Percentiles rank a stretch among this genome's conserved stretches.
Evolutionary conservation across 2,329 filamentous ascomycete genomes (phyloP).

Genomic region (Calonectria henricotiae): DNA sequence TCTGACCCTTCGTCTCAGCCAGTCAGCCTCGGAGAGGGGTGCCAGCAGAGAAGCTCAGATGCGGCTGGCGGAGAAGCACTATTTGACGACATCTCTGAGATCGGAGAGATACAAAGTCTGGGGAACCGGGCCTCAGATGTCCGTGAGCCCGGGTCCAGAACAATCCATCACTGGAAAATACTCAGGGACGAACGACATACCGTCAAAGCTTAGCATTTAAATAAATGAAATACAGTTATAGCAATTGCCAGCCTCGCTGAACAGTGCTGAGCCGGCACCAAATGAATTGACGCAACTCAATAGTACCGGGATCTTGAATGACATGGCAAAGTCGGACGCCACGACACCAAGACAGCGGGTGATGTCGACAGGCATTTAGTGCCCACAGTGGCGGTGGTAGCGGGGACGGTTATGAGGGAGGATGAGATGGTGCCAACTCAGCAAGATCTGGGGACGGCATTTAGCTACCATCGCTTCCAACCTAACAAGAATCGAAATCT

Average conservation of each 20-base stretch:
- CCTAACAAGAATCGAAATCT: constrained; percentile 34
- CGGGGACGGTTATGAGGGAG: not conserved
- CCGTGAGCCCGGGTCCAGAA: constrained; percentile 5
- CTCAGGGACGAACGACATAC: not conserved
- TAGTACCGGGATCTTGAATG: constrained; percentile 36
- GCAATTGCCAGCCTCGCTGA: constrained; percentile 30
- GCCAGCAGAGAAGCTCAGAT: constrained; percentile 22
- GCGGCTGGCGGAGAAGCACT: constrained; percentile 38
- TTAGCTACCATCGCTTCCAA: constrained; percentile 10
- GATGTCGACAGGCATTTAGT: constrained; percentile 31
- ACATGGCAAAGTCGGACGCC: constrained; percentile 34
- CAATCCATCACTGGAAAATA: not conserved
- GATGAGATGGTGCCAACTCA: constrained; percentile 28
- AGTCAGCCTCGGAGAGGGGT: constrained; percentile 39
- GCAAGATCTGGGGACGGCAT: constrained; percentile 33
- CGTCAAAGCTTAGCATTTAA: not conserved
- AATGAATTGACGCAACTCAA: constrained; percentile 35
- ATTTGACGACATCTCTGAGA: constrained; percentile 15
- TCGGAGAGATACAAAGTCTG: constrained; percentile 21
- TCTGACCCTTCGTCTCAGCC: constrained; percentile 31
- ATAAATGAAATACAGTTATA: constrained; percentile 14
- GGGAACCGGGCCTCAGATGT: constrained; percentile 11
- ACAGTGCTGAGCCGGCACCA: constrained; percentile 13
- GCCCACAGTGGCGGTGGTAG: constrained; percentile 24
- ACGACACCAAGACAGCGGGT: constrained; percentile 36